Conservation (phyloP, 805 yeast species). For the Starmerella bombicola region DNA sequence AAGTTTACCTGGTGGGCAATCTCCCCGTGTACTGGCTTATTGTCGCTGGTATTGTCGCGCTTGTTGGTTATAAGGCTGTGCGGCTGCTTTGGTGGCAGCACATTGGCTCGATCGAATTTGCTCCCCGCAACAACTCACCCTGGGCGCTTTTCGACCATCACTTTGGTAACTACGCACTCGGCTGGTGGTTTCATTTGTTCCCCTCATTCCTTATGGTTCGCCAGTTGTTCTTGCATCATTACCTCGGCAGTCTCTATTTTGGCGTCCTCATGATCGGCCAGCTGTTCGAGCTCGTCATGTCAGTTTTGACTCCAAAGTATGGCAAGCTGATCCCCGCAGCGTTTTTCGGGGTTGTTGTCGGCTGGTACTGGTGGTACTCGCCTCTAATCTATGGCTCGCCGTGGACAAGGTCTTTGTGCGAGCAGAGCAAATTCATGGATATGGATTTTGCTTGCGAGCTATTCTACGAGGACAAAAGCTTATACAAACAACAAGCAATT, state of each 20-base stretch:
- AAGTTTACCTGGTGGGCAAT: slow-evolving; percentile 55
- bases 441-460: slow-evolving; percentile 86
- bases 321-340: slow-evolving; percentile 33
- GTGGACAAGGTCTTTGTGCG: slow-evolving; percentile 67
- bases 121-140: slow-evolving; percentile 20
- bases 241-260: slow-evolving; percentile 84
- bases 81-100: slow-evolving; percentile 33
- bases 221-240: slow-evolving; percentile 87
- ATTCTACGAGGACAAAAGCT: slow-evolving; percentile 31
- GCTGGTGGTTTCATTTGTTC: slow-evolving; percentile 45
- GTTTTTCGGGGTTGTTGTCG: slow-evolving; percentile 39
- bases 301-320: slow-evolving; percentile 14
- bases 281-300: slow-evolving; percentile 29
- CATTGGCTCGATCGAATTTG: slow-evolving; percentile 2
- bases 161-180: slow-evolving; percentile 38
- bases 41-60: slow-evolving; percentile 26
- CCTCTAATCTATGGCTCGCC: slow-evolving; percentile 66
- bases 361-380: slow-evolving; percentile 48
- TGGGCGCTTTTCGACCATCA: slow-evolving; percentile 27
- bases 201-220: slow-evolving; percentile 76
- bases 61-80: slow-evolving; percentile 23
- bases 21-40: slow-evolving; percentile 43
- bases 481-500: slow-evolving; percentile 22
- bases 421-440: slow-evolving; percentile 44
- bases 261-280: slow-evolving; percentile 70